Conservation (phyloP, 2,329 filamentous ascomycete genomes). For the Mollisia scopiformis region DNA sequence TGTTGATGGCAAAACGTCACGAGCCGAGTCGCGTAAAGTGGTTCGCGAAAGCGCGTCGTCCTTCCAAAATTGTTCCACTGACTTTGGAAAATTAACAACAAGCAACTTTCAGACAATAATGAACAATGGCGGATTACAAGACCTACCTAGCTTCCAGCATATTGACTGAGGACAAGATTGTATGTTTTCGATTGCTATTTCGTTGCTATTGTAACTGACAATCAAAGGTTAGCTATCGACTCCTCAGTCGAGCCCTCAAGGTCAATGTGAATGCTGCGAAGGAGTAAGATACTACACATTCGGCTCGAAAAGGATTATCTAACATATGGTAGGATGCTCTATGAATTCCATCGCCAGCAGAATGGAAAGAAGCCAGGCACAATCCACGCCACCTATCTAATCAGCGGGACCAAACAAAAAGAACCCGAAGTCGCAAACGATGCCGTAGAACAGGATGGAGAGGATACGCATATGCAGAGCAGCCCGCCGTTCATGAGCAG, state of each 20-base stretch:
- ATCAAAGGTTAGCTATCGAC: conserved; percentile 79
- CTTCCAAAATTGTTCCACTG: neutral
- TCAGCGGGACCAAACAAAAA: conserved; percentile 68
- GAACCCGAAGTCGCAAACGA: conserved; percentile 41
- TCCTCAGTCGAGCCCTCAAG: conserved; percentile 79
- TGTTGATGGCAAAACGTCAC: conserved; percentile 11
- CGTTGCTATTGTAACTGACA: neutral
- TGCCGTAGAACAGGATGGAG: conserved; percentile 52
- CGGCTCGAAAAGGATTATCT: neutral
- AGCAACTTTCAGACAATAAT: conserved; percentile 7
- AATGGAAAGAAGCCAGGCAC: conserved; percentile 74
- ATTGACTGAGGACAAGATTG: conserved; percentile 38
- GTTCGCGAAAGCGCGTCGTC: conserved; percentile 20
- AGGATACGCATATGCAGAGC: conserved; percentile 68
- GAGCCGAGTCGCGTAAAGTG: conserved; percentile 33
- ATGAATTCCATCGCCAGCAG: conserved; percentile 79
- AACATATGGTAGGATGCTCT: conserved; percentile 70
- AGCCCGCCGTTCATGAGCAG: conserved; percentile 70
- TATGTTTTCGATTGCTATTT: conserved; percentile 18
- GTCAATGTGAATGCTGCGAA: conserved; percentile 89
- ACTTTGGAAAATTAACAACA: conserved; percentile 15
- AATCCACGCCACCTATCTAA: conserved; percentile 89
- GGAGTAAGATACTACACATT: conserved; percentile 57
- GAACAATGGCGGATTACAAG: conserved; percentile 37
- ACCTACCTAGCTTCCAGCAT: conserved; percentile 38